Conservation (phyloP, 257 asterid genomes). For the Jacaranda copaia region DNA sequence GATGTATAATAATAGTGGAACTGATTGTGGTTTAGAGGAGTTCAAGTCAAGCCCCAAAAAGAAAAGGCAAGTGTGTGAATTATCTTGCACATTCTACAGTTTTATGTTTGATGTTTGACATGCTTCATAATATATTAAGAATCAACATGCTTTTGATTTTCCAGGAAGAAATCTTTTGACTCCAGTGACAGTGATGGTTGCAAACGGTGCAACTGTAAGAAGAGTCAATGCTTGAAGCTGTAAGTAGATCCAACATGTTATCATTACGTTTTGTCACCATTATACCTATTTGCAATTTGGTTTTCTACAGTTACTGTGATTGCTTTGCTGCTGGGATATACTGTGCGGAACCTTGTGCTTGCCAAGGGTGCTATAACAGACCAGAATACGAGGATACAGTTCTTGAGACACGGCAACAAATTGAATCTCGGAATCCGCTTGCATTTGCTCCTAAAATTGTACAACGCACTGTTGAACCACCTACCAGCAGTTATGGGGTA, state of each 20-base stretch:
- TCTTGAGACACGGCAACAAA: constrained; percentile 58
- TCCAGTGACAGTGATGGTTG: constrained; percentile 56
- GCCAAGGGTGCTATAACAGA: constrained; percentile 78
- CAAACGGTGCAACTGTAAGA: constrained; percentile 84
- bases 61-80: constrained; percentile 62
- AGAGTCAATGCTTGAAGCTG: constrained; percentile 84
- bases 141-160: constrained; percentile 32
- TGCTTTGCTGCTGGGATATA: constrained; percentile 85
- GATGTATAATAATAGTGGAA: constrained; percentile 39
- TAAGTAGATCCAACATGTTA: constrained; percentile 46
- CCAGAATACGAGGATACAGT: constrained; percentile 71
- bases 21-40: constrained; percentile 43
- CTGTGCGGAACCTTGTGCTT: constrained; percentile 76
- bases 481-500: constrained; percentile 55
- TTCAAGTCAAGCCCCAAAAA: constrained; percentile 54
- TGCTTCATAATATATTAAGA: constrained; percentile 13
- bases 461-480: constrained; percentile 45
- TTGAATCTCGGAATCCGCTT: constrained; percentile 73
- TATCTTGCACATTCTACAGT: constrained; percentile 14
- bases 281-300: constrained; percentile 30
- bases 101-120: constrained; percentile 20
- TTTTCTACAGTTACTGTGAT: constrained; percentile 73
- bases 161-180: constrained; percentile 60
- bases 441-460: constrained; percentile 79
- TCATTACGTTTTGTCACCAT: constrained; percentile 26